Evolutionary conservation across 805 yeast genomes (phyloP).

Genomic region (Candida maris): DNA sequence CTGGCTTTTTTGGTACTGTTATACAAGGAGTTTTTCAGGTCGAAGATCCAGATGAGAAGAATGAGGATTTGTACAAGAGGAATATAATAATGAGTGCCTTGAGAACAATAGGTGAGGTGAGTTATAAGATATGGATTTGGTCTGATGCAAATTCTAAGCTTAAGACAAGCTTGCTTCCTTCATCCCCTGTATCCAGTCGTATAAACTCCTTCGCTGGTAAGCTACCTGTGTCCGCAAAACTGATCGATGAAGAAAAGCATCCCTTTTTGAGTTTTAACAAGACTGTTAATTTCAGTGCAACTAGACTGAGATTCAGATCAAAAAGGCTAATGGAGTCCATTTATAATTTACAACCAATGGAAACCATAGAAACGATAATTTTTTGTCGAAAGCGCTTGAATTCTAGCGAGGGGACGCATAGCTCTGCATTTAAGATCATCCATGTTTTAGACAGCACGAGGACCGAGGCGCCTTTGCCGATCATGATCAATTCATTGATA

Average conservation of each 20-base stretch:
- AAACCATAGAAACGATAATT: slow-evolving; percentile 66
- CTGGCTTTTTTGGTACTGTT: slow-evolving; percentile 61
- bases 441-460: slow-evolving; percentile 83
- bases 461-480: slow-evolving; percentile 69
- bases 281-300: slow-evolving; percentile 45
- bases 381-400: slow-evolving; percentile 26
- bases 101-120: slow-evolving; percentile 51
- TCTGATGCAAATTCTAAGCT: slow-evolving; percentile 43
- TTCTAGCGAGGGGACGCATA: slow-evolving; percentile 13
- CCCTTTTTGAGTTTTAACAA: slow-evolving; percentile 24
- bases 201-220: slow-evolving; percentile 12
- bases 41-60: slow-evolving; percentile 54
- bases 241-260: slow-evolving; percentile 16
- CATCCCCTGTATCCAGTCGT: slow-evolving; percentile 16
- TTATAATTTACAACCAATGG: slow-evolving; percentile 66
- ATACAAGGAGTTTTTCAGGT: slow-evolving; percentile 77
- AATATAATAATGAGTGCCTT: slow-evolving; percentile 59
- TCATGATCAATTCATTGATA: slow-evolving; percentile 52
- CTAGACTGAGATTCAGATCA: slow-evolving; percentile 65
- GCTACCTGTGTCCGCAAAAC: slow-evolving; percentile 3
- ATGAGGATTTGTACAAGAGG: slow-evolving; percentile 50
- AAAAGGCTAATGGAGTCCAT: slow-evolving; percentile 61
- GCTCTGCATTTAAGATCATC: slow-evolving; percentile 53
- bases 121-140: slow-evolving; percentile 69
- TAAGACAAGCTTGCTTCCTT: slow-evolving; percentile 5